phyloP scores from a whole-genome alignment of 805 yeast genomes.

The Monosporozyma servazzii region DNA sequence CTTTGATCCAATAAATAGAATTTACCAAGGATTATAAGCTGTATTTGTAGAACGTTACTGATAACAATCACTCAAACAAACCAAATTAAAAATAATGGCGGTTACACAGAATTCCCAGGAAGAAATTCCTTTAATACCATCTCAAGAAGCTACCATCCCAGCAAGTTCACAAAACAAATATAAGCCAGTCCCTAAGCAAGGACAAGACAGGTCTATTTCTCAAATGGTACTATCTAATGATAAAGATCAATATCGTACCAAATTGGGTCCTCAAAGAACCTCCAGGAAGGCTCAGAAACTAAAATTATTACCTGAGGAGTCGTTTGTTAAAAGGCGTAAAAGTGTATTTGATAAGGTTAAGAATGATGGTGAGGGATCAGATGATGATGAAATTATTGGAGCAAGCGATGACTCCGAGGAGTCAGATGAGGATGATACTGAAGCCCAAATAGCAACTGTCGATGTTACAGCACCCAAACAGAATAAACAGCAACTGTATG shows the following conservation, averaged over 20 bases:
- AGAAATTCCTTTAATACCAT: neutral
- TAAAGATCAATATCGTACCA: neutral
- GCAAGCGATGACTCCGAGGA: slow-evolving; percentile 11
- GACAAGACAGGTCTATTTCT: neutral
- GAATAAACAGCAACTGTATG: neutral
- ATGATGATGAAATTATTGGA: slow-evolving; percentile 4
- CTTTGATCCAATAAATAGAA: neutral
- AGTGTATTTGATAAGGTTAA: neutral
- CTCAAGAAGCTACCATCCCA: neutral
- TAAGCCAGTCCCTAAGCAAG: neutral
- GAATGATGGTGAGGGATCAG: neutral
- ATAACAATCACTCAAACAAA: neutral
- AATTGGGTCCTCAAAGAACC: slow-evolving; percentile 56
- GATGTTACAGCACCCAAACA: neutral
- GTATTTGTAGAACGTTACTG: neutral
- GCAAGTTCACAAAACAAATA: neutral
- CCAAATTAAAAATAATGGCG: neutral
- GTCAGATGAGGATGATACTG: neutral
- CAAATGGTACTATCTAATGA: neutral
- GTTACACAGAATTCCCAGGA: neutral
- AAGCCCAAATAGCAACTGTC: neutral
- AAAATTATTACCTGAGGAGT: slow-evolving; percentile 60
- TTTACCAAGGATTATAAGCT: neutral
- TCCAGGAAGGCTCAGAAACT: slow-evolving; percentile 67
- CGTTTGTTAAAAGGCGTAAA: slow-evolving; percentile 15